Percentiles rank a stretch among this genome's conserved stretches.
These are phyloP conservation scores for Fraxinus greggii DNA, from an alignment of 305 asterid species.

Conservation along the genomic window DNA sequence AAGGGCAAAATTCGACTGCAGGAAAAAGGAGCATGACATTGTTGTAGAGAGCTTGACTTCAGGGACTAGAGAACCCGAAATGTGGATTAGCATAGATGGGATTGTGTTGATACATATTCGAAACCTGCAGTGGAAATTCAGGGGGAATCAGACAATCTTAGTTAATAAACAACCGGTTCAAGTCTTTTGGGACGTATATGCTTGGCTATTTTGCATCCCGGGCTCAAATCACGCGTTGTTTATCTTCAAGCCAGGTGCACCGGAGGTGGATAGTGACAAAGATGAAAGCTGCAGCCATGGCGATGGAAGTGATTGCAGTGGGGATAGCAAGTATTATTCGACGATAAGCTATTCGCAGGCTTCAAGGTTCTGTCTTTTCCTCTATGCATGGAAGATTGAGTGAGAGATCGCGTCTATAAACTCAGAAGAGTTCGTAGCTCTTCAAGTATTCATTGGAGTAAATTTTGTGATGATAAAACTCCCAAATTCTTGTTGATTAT, in stretches of 20 bases:
- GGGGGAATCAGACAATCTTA: constrained; percentile 81
- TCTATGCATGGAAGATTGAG: constrained; percentile 79
- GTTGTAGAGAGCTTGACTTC: constrained; percentile 78
- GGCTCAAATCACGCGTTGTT: constrained; percentile 69
- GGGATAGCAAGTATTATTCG: constrained; percentile 60
- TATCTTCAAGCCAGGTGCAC: constrained; percentile 71
- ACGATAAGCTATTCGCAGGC: constrained; percentile 60
- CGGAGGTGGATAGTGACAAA: constrained; percentile 44
- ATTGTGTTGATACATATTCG: constrained; percentile 68
- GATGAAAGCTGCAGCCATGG: constrained; percentile 42
- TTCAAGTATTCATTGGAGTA: not conserved
- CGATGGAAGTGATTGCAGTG: constrained; percentile 63
- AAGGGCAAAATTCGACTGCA: constrained; percentile 61
- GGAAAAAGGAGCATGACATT: constrained; percentile 70
- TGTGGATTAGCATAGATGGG: constrained; percentile 98
- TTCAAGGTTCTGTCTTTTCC: constrained; percentile 57
- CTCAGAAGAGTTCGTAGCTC: not conserved
- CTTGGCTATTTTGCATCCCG: constrained; percentile 72
- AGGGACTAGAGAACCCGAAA: constrained; percentile 75
- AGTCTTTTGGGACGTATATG: constrained; percentile 86
- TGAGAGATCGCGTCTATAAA: not conserved
- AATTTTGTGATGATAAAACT: not conserved
- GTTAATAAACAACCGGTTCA: constrained; percentile 75
- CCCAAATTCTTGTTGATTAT: not conserved
- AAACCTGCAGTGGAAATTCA: constrained; percentile 90